These are phyloP conservation scores for Kluyveromyces marxianus DNA, from an alignment of 1,139 yeast genomes.

Conservation along the genomic window DNA sequence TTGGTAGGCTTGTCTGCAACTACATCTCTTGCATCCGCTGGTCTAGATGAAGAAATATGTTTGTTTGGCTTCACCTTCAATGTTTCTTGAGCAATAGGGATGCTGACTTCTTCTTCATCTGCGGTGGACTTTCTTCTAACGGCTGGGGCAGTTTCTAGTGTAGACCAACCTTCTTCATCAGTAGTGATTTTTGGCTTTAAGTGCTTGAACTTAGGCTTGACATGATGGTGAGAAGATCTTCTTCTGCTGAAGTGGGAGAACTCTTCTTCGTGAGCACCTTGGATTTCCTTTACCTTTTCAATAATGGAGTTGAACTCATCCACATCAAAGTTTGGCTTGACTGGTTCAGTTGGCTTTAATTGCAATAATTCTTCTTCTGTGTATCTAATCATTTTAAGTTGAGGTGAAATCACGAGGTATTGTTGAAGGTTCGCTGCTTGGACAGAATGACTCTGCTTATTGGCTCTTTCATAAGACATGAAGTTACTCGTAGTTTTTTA, in stretches of 20 bases:
- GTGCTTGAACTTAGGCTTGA: conserved; percentile 49
- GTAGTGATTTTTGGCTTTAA: conserved; percentile 45
- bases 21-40: conserved; percentile 65
- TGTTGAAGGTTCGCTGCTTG: too few relatives aligned
- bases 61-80: conserved; percentile 61
- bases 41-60: conserved; percentile 65
- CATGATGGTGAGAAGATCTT: conserved; percentile 46
- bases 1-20: conserved; percentile 58
- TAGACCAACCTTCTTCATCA: conserved; percentile 81
- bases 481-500: not conserved
- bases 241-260: conserved; percentile 42
- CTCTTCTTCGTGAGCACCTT: conserved; percentile 32
- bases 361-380: conserved; percentile 63
- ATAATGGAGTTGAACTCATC: conserved; percentile 58
- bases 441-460: too few relatives aligned
- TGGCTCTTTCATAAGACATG: too few relatives aligned
- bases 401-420: not conserved
- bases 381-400: conserved; percentile 45
- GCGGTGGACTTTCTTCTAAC: conserved; percentile 44
- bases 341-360: conserved; percentile 47
- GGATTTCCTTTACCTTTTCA: conserved; percentile 50
- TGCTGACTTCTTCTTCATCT: conserved; percentile 38
- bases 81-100: conserved; percentile 28
- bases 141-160: conserved; percentile 39
- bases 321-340: conserved; percentile 56